Evolutionary conservation across 352 stramenopile species (phyloP).

Genomic region (Phytopythium delawarense): DNA sequence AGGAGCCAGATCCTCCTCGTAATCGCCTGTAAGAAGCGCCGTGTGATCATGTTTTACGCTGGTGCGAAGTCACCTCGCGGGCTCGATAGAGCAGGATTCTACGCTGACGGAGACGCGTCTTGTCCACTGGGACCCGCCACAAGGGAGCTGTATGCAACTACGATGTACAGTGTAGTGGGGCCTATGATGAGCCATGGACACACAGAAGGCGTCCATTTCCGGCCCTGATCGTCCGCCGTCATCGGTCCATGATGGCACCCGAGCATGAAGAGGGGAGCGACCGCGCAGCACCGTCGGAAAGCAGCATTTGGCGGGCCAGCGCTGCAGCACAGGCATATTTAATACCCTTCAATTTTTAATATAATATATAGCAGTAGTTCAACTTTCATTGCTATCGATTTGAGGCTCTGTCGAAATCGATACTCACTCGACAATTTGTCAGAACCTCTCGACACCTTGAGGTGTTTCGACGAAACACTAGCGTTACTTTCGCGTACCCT

Average conservation of each 20-base stretch:
- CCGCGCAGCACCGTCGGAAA: background rate
- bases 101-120: background rate
- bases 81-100: background rate
- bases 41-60: slow-evolving; percentile 1
- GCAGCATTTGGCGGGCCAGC: too few relatives aligned
- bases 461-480: background rate
- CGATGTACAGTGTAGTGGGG: background rate
- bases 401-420: too few relatives aligned
- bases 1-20: background rate
- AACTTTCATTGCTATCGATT: too few relatives aligned
- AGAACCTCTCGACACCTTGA: too few relatives aligned
- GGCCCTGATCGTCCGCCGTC: background rate
- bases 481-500: background rate
- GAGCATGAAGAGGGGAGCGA: background rate
- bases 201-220: background rate
- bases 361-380: too few relatives aligned
- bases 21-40: slow-evolving; percentile 3
- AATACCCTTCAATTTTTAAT: too few relatives aligned
- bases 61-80: background rate
- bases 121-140: background rate
- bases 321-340: too few relatives aligned
- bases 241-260: background rate
- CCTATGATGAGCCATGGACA: background rate
- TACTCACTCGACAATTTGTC: too few relatives aligned
- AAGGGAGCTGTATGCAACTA: background rate